These are phyloP conservation scores for Phytophthora hibernalis DNA, from an alignment of 352 stramenopile species.

Conservation along the genomic window DNA sequence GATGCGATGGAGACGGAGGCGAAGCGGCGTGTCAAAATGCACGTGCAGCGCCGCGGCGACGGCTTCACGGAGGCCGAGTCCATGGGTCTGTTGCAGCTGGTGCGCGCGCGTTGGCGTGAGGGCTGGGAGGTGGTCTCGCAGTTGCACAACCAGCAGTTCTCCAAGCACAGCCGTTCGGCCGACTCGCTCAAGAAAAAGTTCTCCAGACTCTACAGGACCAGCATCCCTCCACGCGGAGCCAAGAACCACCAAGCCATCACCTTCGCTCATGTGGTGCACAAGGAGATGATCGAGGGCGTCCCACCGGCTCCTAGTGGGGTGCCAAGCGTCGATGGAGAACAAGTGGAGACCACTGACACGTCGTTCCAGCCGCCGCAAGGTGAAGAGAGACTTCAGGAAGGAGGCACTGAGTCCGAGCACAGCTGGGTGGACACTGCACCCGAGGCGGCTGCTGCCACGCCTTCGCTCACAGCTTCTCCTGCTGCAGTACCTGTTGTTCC, in stretches of 20 bases:
- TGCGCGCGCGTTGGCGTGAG: constrained; percentile 42
- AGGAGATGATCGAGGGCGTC: constrained; percentile 44
- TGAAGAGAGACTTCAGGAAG: constrained; percentile 31
- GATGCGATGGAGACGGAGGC: constrained; percentile 32
- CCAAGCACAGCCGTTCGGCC: constrained; percentile 44
- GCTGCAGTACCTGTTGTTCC: background rate
- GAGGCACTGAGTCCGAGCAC: constrained; percentile 33
- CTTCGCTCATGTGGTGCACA: constrained; percentile 45
- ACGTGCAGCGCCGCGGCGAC: constrained; percentile 45
- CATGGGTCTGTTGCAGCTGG: constrained; percentile 47
- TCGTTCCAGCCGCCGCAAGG: constrained; percentile 26
- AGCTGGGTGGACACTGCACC: constrained; percentile 29
- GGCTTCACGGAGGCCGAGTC: constrained; percentile 49
- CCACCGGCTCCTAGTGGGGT: constrained; percentile 6
- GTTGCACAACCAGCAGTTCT: constrained; percentile 47
- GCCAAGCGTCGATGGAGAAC: constrained; percentile 16
- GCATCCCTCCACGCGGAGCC: constrained; percentile 35
- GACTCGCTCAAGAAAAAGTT: constrained; percentile 62
- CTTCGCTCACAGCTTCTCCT: background rate
- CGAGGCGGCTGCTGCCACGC: constrained; percentile 8
- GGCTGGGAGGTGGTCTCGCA: constrained; percentile 48
- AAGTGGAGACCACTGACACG: constrained; percentile 22
- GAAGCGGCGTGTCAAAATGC: constrained; percentile 30
- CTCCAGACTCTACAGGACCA: constrained; percentile 42
- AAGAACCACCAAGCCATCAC: constrained; percentile 47